Conservation (phyloP, 2,329 filamentous ascomycete genomes). For the Pezicula rhizophila region DNA sequence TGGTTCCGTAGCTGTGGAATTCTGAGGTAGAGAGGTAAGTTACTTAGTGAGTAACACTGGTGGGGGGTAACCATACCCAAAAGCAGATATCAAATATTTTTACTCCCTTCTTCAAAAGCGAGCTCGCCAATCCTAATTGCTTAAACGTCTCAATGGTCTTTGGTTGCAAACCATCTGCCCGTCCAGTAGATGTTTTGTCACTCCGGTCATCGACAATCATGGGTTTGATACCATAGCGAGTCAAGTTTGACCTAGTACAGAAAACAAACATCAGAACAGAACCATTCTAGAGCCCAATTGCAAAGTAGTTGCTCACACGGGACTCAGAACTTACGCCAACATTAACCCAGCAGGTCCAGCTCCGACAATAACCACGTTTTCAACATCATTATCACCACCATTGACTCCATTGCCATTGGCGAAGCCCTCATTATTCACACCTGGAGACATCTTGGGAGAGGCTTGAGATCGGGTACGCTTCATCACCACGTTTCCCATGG, state of each 20-base stretch:
- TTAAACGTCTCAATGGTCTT: constrained; percentile 59
- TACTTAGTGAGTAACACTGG: constrained; percentile 37
- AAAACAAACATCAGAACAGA: background rate
- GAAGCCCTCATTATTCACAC: constrained; percentile 13
- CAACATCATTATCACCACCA: constrained; percentile 1
- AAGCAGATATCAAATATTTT: constrained; percentile 54
- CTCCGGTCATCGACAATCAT: constrained; percentile 63
- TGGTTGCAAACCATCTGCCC: constrained; percentile 58
- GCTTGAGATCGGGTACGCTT: constrained; percentile 7
- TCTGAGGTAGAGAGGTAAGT: constrained; percentile 45
- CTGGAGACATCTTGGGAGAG: constrained; percentile 15
- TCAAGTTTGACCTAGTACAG: constrained; percentile 43
- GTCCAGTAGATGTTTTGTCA: constrained; percentile 53
- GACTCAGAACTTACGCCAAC: constrained; percentile 20
- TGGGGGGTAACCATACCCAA: constrained; percentile 49
- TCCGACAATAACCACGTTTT: constrained; percentile 29
- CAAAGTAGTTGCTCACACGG: background rate
- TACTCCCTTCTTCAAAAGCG: constrained; percentile 49
- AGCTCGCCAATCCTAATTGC: constrained; percentile 49
- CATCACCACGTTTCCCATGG: constrained; percentile 10
- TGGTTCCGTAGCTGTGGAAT: constrained; percentile 10
- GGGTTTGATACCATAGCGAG: constrained; percentile 59
- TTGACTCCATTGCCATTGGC: background rate
- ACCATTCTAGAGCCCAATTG: background rate
- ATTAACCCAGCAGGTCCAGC: constrained; percentile 39